phyloP scores from a whole-genome alignment of 2,329 filamentous ascomycete genomes.

The Neofusicoccum sp. region DNA sequence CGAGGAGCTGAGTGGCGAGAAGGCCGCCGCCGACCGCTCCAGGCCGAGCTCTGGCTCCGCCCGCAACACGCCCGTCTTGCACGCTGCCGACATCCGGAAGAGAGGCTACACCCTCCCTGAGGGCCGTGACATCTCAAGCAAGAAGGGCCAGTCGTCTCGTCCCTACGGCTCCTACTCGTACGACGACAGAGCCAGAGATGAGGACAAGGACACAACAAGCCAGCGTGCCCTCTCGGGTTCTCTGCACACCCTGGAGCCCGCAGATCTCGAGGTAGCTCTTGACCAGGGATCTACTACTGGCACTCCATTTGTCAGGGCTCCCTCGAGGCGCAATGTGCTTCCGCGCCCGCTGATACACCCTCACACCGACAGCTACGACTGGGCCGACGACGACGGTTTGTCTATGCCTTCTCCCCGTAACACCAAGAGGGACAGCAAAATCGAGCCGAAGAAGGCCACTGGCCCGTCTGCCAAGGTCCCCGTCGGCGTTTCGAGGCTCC shows the following conservation, averaged over 20 bases:
- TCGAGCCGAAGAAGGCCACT: constrained; percentile 33
- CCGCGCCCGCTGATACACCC: constrained; percentile 34
- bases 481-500: constrained; percentile 86
- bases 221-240: constrained; percentile 30
- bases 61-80: constrained; percentile 27
- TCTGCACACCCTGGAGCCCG: constrained; percentile 34
- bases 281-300: constrained; percentile 46
- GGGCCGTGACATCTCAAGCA: not conserved
- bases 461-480: constrained; percentile 64
- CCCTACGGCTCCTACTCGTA: constrained; percentile 11
- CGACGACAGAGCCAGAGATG: constrained; percentile 27
- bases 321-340: constrained; percentile 45
- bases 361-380: constrained; percentile 51
- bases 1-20: constrained; percentile 40
- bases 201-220: constrained; percentile 27
- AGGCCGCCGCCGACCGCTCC: constrained; percentile 24
- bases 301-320: constrained; percentile 55
- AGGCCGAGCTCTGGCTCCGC: constrained; percentile 5
- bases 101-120: constrained; percentile 17
- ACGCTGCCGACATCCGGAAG: not conserved
- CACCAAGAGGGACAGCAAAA: constrained; percentile 32
- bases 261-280: constrained; percentile 29
- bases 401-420: constrained; percentile 21
- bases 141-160: constrained; percentile 17
- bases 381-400: constrained; percentile 44